phyloP scores from a whole-genome alignment of 2,329 filamentous ascomycete species.

The Pseudogymnoascus sp. region DNA sequence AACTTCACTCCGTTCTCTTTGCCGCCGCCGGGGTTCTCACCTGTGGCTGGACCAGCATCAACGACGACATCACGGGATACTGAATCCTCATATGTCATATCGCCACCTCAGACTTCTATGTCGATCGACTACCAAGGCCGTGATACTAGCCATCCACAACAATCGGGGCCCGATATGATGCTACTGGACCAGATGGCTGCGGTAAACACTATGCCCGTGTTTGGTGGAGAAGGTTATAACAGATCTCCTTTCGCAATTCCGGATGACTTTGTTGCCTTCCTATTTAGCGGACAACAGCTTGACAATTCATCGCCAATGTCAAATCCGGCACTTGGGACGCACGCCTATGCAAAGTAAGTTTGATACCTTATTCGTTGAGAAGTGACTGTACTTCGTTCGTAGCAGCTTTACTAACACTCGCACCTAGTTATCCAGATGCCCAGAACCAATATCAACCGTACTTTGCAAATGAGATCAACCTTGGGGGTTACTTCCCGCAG shows the following conservation, averaged over 20 bases:
- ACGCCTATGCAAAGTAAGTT: slow-evolving; percentile 44
- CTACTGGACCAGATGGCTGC: slow-evolving; percentile 55
- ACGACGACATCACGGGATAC: slow-evolving; percentile 21
- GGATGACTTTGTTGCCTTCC: slow-evolving; percentile 78
- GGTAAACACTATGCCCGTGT: slow-evolving; percentile 72
- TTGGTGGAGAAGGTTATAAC: slow-evolving; percentile 71
- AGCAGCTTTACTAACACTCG: slow-evolving; percentile 4
- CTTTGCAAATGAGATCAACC: slow-evolving; percentile 39
- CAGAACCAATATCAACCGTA: slow-evolving; percentile 46
- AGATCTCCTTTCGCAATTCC: slow-evolving; percentile 82
- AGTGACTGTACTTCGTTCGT: slow-evolving; percentile 10
- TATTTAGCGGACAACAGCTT: slow-evolving; percentile 65
- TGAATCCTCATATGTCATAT: slow-evolving; percentile 24
- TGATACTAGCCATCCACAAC: slow-evolving; percentile 29
- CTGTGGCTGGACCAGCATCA: slow-evolving; percentile 31
- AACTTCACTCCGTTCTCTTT: slow-evolving; percentile 57
- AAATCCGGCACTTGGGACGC: slow-evolving; percentile 44
- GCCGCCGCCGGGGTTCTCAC: slow-evolving; percentile 51
- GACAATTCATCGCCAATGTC: slow-evolving; percentile 46
- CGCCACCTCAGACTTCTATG: slow-evolving; percentile 17
- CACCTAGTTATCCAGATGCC: slow-evolving; percentile 45
- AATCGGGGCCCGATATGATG: slow-evolving; percentile 45
- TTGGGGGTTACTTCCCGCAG: slow-evolving; percentile 52
- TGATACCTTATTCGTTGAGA: not conserved
- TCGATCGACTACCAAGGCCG: slow-evolving; percentile 25